These are phyloP conservation scores for Tylopilus balloui DNA, from an alignment of 768 basidiomycete genomes.

Conservation along the genomic window DNA sequence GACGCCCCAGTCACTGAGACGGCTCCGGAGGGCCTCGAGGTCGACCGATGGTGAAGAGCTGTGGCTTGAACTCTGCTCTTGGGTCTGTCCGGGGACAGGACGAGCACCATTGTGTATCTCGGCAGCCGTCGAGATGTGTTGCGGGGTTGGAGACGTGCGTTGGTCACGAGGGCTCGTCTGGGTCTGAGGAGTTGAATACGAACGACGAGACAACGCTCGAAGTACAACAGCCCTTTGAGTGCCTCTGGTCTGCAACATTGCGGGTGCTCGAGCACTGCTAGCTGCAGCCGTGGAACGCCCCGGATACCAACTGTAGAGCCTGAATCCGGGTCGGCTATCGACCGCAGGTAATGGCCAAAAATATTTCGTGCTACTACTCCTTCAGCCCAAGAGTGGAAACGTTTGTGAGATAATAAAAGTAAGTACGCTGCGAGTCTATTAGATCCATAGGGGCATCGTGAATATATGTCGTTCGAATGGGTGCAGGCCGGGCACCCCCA, in stretches of 20 bases:
- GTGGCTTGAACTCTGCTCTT: neutral
- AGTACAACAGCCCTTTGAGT: slow-evolving; percentile 5
- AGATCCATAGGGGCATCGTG: slow-evolving; percentile 10
- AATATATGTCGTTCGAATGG: slow-evolving; percentile 7
- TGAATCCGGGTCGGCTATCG: neutral
- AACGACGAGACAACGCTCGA: slow-evolving; percentile 11
- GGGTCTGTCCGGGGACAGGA: neutral
- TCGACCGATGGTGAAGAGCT: slow-evolving; percentile 6
- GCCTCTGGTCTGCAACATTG: slow-evolving; percentile 20
- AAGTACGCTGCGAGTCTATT: slow-evolving; percentile 17
- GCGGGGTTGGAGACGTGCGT: slow-evolving; percentile 3
- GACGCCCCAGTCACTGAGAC: slow-evolving; percentile 45
- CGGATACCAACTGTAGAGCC: neutral
- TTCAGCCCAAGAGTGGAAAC: neutral
- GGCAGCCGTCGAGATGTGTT: neutral
- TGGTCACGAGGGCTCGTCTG: slow-evolving; percentile 1
- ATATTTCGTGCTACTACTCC: too few species aligned
- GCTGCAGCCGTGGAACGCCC: neutral
- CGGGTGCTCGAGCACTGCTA: neutral
- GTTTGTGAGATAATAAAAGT: slow-evolving; percentile 7
- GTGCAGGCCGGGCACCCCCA: neutral
- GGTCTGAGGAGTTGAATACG: slow-evolving; percentile 7
- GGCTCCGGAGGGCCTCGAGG: slow-evolving; percentile 35
- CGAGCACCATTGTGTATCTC: neutral
- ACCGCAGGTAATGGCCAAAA: neutral